phyloP scores from a whole-genome alignment of 768 basidiomycete species.

The Sarcodon sp. region DNA sequence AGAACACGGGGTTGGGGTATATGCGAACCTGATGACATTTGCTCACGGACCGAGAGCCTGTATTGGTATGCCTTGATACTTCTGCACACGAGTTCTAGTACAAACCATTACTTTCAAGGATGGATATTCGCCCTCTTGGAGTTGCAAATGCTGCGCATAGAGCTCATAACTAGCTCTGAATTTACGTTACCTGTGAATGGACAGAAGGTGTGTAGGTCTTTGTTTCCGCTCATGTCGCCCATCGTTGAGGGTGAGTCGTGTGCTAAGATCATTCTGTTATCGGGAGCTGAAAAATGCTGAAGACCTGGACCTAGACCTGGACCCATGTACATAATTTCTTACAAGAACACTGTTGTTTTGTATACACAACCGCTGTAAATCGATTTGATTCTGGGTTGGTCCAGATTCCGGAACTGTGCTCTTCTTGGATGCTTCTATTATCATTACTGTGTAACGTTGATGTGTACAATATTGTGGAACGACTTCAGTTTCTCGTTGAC shows the following conservation, averaged over 20 bases:
- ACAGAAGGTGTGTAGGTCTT: constrained; percentile 15
- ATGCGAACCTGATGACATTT: background rate
- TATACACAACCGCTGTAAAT: too few species aligned
- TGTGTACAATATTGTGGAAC: too few species aligned
- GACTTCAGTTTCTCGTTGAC: too few species aligned
- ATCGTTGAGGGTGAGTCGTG: constrained; percentile 17
- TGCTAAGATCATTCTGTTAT: background rate
- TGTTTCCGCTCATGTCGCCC: constrained; percentile 20
- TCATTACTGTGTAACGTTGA: too few species aligned
- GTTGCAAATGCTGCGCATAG: constrained; percentile 43
- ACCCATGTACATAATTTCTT: too few species aligned
- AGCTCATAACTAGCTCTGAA: constrained; percentile 40
- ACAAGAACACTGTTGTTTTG: too few species aligned
- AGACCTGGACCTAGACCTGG: too few species aligned
- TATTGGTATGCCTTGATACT: background rate
- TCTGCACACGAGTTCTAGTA: background rate
- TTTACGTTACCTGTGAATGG: constrained; percentile 23
- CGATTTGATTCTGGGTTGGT: too few species aligned
- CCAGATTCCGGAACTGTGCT: too few species aligned
- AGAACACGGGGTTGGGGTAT: constrained; percentile 5
- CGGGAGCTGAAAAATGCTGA: background rate
- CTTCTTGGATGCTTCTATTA: too few species aligned
- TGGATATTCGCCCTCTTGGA: constrained; percentile 20
- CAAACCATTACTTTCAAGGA: background rate
- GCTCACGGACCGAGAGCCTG: background rate